A percentile compares a stretch with the other conserved stretches of the same genome.
These are phyloP conservation scores for Chalciporus pseudorubinellus DNA, from an alignment of 768 basidiomycete genomes.

Conservation along the genomic window DNA sequence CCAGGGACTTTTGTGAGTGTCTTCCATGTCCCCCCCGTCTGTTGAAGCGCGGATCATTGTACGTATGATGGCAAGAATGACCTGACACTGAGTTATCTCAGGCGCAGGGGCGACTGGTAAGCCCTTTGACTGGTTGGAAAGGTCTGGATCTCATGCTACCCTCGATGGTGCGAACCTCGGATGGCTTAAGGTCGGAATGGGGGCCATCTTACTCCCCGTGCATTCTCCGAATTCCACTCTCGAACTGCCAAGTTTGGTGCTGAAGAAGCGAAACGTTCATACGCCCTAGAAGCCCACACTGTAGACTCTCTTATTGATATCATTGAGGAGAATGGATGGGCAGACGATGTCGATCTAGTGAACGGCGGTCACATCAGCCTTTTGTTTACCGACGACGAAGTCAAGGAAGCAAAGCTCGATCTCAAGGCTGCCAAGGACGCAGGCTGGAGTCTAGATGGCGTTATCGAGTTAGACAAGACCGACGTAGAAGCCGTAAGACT, in stretches of 20 bases:
- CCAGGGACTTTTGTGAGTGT: conserved; percentile 78
- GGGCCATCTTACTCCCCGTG: conserved; percentile 62
- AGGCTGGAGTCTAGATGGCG: conserved; percentile 44
- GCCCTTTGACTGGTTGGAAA: conserved; percentile 4
- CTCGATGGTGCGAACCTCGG: background rate
- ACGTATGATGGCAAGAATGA: background rate
- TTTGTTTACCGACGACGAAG: conserved; percentile 47
- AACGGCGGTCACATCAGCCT: conserved; percentile 52
- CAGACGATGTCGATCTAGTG: conserved; percentile 58
- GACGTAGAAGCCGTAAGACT: conserved; percentile 47
- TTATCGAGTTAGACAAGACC: conserved; percentile 46
- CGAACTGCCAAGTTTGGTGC: conserved; percentile 42
- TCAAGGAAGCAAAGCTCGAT: conserved; percentile 39
- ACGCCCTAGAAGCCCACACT: conserved; percentile 59
- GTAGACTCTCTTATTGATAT: conserved; percentile 46
- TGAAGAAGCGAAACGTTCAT: conserved; percentile 53
- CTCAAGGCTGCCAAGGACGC: conserved; percentile 52
- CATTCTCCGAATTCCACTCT: conserved; percentile 45
- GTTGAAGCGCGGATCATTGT: background rate
- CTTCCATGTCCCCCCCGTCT: background rate
- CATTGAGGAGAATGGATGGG: conserved; percentile 43
- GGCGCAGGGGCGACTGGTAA: conserved; percentile 78
- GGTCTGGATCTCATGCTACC: background rate
- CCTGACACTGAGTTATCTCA: conserved; percentile 18
- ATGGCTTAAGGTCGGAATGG: conserved; percentile 68